phyloP scores from a whole-genome alignment of 2,329 filamentous ascomycete genomes.

The Fusarium tricinctum region DNA sequence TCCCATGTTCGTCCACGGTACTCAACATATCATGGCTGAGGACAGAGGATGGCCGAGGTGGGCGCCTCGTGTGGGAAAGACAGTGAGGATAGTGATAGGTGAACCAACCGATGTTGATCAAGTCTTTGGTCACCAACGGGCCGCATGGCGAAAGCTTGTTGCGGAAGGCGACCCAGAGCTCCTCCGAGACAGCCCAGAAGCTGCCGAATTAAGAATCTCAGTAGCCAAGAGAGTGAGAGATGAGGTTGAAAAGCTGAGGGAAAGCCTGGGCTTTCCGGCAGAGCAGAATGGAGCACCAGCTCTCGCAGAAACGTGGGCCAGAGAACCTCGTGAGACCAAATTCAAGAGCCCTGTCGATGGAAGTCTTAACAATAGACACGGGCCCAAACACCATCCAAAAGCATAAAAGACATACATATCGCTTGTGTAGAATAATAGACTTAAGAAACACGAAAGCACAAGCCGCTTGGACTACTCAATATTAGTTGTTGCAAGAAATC shows the following conservation, averaged over 20 bases:
- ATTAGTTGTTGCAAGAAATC: constrained; percentile 33
- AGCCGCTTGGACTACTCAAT: constrained; percentile 28
- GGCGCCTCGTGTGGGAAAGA: constrained; percentile 79
- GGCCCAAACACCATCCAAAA: constrained; percentile 30
- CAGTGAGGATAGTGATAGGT: constrained; percentile 82
- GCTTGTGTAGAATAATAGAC: constrained; percentile 36
- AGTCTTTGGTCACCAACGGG: constrained; percentile 82
- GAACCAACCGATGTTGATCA: constrained; percentile 79
- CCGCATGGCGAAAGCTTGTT: constrained; percentile 79
- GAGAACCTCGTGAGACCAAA: constrained; percentile 62
- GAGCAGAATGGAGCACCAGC: constrained; percentile 85
- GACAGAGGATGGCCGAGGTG: constrained; percentile 83
- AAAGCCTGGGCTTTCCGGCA: constrained; percentile 75
- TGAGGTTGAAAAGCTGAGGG: constrained; percentile 83
- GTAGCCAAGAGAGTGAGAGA: constrained; percentile 83
- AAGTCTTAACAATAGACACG: constrained; percentile 62
- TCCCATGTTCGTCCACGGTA: constrained; percentile 94
- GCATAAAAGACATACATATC: constrained; percentile 28
- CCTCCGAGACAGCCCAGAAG: constrained; percentile 68
- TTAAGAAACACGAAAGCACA: constrained; percentile 12
- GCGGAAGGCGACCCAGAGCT: constrained; percentile 62
- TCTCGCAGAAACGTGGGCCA: constrained; percentile 84
- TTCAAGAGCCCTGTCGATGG: constrained; percentile 69
- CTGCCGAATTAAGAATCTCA: constrained; percentile 77
- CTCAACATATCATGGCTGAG: constrained; percentile 90